A percentile compares a stretch with the other conserved stretches of the same genome.
Conservation (phyloP, 2,329 filamentous ascomycete genomes). For the Cladosporium halotolerans region DNA sequence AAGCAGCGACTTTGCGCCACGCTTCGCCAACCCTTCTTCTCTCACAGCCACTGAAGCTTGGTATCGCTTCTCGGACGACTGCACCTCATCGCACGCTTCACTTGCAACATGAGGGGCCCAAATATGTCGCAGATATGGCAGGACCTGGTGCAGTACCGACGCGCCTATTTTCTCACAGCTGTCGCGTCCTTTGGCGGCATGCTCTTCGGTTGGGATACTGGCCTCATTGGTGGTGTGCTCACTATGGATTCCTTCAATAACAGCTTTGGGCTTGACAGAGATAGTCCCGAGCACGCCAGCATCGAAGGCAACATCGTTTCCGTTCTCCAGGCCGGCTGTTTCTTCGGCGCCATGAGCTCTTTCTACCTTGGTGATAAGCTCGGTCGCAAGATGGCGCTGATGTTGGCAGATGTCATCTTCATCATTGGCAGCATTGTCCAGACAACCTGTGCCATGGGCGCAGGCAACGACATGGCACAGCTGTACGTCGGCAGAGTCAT, state of each 20-base stretch:
- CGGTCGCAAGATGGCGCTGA: conserved; percentile 36
- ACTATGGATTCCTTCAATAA: conserved; percentile 40
- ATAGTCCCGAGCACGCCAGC: conserved; percentile 31
- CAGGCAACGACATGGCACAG: conserved; percentile 30
- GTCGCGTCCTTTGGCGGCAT: conserved; percentile 37
- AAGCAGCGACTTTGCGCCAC: background rate
- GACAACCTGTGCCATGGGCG: conserved; percentile 33
- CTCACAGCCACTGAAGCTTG: background rate
- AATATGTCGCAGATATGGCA: conserved; percentile 30
- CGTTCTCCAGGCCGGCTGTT: conserved; percentile 40
- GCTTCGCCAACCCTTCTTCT: conserved; percentile 5
- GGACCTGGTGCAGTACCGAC: conserved; percentile 36
- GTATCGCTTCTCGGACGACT: background rate
- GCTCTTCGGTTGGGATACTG: conserved; percentile 23
- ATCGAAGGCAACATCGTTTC: conserved; percentile 41
- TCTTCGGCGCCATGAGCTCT: conserved; percentile 38
- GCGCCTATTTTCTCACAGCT: conserved; percentile 36
- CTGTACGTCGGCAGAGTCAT: conserved; percentile 39
- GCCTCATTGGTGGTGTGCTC: conserved; percentile 32
- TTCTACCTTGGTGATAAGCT: conserved; percentile 39
- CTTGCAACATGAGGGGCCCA: conserved; percentile 27
- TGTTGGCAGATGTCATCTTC: conserved; percentile 38
- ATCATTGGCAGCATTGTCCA: conserved; percentile 38
- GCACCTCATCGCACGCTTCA: background rate
- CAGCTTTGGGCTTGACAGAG: conserved; percentile 33